Base-by-base conservation (phyloP, 164 flowering plant genomes). In the Kingdonia uniflora region DNA sequence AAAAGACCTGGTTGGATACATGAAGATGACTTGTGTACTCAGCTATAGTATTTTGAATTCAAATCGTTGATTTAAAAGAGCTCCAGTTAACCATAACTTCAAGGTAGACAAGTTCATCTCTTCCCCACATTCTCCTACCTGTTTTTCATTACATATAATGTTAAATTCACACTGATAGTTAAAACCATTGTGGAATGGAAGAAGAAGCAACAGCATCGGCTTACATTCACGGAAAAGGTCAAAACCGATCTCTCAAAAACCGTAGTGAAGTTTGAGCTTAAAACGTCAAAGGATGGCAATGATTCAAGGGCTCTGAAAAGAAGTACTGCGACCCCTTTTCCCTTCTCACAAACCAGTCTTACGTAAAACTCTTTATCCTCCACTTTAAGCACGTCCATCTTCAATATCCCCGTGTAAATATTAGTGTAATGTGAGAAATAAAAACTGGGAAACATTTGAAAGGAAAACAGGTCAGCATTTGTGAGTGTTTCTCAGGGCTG, bases 251-350 rank as follows among this genome's bases (percentile, higher is more conserved):
- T 71, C 6, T 82, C 84, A 2, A 69, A 63, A 39, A 57, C 57
- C 2, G 82, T 50, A 3, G 71, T 43, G 38, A 84, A 59, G 58
- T 80, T 82, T 15, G 94, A 76, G 70, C 55, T 80, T 26, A 66
- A 77, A 14, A 90, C 58, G 13, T 29, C 65, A 59, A 82, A 79
- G 44, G 59, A 54, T 0, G 72, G 33, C 16, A 86, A 69, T 11
- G 97, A 82, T 33, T 86, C 97, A 4, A 86, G 67, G n/a, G 86
- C 84, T 58, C 56, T 76, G 76, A 75, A 74, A 19, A 86, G 83
- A 2, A 75, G 68, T 6, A 47, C 72, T 1, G 79, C 84, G 25
- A 82, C 73, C 2, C 86, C 85, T 49, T 58, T 74, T 33, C 78
- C 94, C 55, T 64, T 77, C 66, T 72, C 68, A 65, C 81, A 69